Conservation (phyloP, 768 basidiomycete species). For the Peribolospora baueri region DNA sequence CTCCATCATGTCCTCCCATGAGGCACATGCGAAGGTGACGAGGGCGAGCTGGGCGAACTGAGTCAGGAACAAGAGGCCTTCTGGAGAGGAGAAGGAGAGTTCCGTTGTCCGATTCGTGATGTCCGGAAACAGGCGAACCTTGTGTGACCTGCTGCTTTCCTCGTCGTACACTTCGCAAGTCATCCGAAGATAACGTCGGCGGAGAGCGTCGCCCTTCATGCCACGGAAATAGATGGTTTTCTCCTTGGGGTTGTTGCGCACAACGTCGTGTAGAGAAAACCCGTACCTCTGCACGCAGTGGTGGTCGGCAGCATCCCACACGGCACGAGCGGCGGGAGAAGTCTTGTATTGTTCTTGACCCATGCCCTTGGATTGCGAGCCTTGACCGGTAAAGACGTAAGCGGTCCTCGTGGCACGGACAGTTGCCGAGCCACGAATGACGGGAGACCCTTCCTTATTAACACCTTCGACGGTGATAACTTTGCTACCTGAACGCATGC, state of each 20-base stretch:
- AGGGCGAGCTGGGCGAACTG: conserved; percentile 97
- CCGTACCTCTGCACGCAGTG: conserved; percentile 87
- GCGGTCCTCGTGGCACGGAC: conserved; percentile 77
- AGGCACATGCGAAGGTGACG: conserved; percentile 91
- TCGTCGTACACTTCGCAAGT: conserved; percentile 67
- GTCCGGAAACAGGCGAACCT: conserved; percentile 81
- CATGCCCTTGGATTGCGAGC: conserved; percentile 95
- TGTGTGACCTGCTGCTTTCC: conserved; percentile 85
- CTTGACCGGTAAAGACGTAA: conserved; percentile 95
- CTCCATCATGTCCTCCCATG: conserved; percentile 90
- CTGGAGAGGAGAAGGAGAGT: conserved; percentile 95
- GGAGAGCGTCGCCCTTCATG: conserved; percentile 92
- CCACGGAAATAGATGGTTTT: conserved; percentile 99
- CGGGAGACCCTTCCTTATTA: no score
- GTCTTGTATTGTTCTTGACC: conserved; percentile 92
- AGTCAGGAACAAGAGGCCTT: conserved; percentile 83
- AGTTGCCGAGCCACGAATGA: conserved; percentile 46
- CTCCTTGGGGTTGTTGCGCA: conserved; percentile 73
- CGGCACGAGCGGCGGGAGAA: conserved; percentile 80
- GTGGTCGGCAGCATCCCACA: conserved; percentile 89
- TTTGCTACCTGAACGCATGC: no score
- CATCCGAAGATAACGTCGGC: conserved; percentile 98
- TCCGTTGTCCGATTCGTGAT: conserved; percentile 82
- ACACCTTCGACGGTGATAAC: no score
- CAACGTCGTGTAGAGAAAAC: conserved; percentile 95